Conservation (phyloP, 768 basidiomycete species). For the Rhizopogon vulgaris region DNA sequence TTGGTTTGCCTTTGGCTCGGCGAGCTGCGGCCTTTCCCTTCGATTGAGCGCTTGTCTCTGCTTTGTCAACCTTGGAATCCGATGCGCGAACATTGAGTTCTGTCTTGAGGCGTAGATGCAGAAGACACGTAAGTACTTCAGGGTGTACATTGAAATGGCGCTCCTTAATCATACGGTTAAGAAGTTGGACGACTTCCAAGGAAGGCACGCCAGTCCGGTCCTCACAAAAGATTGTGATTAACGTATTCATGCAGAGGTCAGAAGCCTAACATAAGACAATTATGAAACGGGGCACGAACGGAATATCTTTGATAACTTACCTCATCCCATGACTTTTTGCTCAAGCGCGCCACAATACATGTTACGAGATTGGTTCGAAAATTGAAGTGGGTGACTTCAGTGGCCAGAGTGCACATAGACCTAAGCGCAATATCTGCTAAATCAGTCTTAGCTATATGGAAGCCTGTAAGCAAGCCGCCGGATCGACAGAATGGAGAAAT, state of each 20-base stretch:
- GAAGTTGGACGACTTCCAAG: constrained; percentile 79
- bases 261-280: constrained; percentile 51
- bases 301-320: constrained; percentile 37
- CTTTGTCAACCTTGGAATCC: constrained; percentile 56
- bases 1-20: constrained; percentile 51
- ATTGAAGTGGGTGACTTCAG: constrained; percentile 91
- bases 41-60: constrained; percentile 33
- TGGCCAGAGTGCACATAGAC: constrained; percentile 82
- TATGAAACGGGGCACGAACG: constrained; percentile 8
- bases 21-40: constrained; percentile 40
- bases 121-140: constrained; percentile 77
- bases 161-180: constrained; percentile 96
- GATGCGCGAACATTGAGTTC: constrained; percentile 82
- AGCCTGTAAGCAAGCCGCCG: constrained; percentile 5
- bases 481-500: constrained; percentile 1
- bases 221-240: constrained; percentile 76
- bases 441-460: constrained; percentile 50
- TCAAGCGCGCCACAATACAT: constrained; percentile 75
- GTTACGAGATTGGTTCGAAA: constrained; percentile 91
- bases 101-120: constrained; percentile 79
- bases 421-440: constrained; percentile 66
- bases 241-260: constrained; percentile 74
- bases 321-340: constrained; percentile 84
- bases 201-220: constrained; percentile 80
- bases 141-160: constrained; percentile 86